A percentile compares a stretch with the other conserved stretches of the same genome.
These are phyloP conservation scores for Nemophila menziesii DNA, from an alignment of 257 asterid genomes.

Conservation along the genomic window DNA sequence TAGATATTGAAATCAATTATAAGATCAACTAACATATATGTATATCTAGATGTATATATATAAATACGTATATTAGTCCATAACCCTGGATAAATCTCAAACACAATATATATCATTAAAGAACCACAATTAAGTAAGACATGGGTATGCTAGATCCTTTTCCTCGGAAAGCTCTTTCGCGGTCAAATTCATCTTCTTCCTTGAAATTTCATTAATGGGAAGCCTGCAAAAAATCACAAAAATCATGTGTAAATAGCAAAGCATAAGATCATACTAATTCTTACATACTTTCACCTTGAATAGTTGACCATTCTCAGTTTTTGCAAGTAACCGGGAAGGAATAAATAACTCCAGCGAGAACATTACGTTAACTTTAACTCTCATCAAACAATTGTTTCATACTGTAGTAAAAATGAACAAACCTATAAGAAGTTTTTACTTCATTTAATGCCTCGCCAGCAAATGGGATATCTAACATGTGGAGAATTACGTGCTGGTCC, in stretches of 20 bases:
- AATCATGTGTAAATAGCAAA: background rate
- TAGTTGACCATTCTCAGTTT: background rate
- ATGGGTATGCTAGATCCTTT: background rate
- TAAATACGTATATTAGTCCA: too few species aligned
- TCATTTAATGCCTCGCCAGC: slow-evolving; percentile 90
- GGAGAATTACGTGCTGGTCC: slow-evolving; percentile 88
- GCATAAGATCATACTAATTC: too few species aligned
- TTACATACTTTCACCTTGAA: background rate
- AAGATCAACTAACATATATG: too few species aligned
- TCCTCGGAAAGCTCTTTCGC: background rate
- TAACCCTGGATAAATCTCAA: too few species aligned
- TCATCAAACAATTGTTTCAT: too few species aligned
- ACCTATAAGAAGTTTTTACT: slow-evolving; percentile 93
- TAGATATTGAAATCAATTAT: too few species aligned
- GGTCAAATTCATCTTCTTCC: background rate
- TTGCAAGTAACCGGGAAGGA: background rate
- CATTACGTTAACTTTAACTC: too few species aligned
- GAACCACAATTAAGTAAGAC: background rate
- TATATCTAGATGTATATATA: too few species aligned
- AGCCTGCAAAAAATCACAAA: background rate
- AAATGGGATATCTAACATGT: slow-evolving; percentile 83
- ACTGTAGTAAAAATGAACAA: too few species aligned
- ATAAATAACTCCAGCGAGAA: background rate
- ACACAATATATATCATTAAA: too few species aligned
- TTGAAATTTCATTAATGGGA: background rate